phyloP scores from a whole-genome alignment of 2,329 filamentous ascomycete genomes.

The Trichoderma afroharzianum region DNA sequence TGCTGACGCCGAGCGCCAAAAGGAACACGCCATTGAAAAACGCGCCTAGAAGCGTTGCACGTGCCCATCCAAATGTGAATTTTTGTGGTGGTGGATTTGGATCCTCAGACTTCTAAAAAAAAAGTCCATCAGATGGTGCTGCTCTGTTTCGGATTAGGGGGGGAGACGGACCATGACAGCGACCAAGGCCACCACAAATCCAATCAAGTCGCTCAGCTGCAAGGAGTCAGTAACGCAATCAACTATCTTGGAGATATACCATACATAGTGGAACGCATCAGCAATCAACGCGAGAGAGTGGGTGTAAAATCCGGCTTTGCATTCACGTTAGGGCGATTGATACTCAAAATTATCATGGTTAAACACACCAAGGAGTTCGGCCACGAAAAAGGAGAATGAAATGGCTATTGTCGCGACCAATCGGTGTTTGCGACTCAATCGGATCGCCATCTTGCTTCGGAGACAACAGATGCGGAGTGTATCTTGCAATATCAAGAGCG shows the following conservation, averaged over 20 bases:
- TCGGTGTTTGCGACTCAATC: constrained; percentile 39
- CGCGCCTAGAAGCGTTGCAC: constrained; percentile 67
- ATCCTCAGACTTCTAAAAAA: constrained; percentile 52
- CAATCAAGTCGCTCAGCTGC: constrained; percentile 67
- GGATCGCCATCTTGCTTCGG: constrained; percentile 12
- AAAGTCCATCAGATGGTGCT: background rate
- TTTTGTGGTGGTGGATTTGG: constrained; percentile 48
- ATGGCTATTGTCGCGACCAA: constrained; percentile 47
- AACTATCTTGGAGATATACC: background rate
- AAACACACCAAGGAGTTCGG: constrained; percentile 45
- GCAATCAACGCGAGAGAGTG: constrained; percentile 68
- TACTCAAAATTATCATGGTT: background rate
- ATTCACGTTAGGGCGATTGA: background rate
- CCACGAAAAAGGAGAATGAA: constrained; percentile 49
- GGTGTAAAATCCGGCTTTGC: constrained; percentile 63
- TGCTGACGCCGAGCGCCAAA: constrained; percentile 66
- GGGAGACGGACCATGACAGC: constrained; percentile 54
- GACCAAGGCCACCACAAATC: constrained; percentile 63
- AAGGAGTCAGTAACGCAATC: constrained; percentile 16
- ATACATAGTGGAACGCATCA: constrained; percentile 75
- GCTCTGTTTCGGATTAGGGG: too few species aligned
- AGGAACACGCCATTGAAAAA: constrained; percentile 81
- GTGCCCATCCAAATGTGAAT: constrained; percentile 68
- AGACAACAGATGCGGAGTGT: background rate
- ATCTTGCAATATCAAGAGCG: background rate